phyloP scores from a whole-genome alignment of 2,329 filamentous ascomycete species.

The Alternaria sp. region DNA sequence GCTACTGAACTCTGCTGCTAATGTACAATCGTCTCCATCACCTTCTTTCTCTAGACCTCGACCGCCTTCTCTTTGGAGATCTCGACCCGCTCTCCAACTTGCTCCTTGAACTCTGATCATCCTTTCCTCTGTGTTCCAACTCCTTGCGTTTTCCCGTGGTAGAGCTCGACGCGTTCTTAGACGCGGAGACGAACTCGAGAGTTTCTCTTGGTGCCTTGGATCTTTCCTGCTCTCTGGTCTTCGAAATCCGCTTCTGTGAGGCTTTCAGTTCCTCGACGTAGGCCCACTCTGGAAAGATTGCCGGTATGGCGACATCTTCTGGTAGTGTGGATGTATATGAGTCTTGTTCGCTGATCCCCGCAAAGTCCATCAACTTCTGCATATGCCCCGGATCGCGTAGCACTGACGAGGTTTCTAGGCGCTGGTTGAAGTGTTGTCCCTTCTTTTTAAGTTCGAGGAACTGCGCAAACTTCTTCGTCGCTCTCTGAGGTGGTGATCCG shows the following conservation, averaged over 20 bases:
- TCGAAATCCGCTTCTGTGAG: conserved; percentile 51
- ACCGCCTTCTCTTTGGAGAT: conserved; percentile 45
- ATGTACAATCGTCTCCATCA: conserved; percentile 9
- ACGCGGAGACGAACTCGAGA: conserved; percentile 48
- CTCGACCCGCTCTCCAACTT: conserved; percentile 34
- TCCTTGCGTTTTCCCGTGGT: conserved; percentile 42
- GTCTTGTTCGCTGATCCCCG: conserved; percentile 63
- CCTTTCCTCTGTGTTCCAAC: conserved; percentile 40
- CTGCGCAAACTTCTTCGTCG: conserved; percentile 74
- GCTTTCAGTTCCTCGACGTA: conserved; percentile 55
- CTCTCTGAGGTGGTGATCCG: conserved; percentile 55
- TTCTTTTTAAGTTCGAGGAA: conserved; percentile 82
- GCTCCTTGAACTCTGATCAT: conserved; percentile 27
- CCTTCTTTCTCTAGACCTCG: conserved; percentile 29
- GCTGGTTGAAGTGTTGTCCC: conserved; percentile 80
- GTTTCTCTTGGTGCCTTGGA: conserved; percentile 38
- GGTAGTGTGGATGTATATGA: conserved; percentile 72
- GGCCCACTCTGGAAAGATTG: conserved; percentile 53
- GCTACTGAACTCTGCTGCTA: neutral
- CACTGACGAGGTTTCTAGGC: conserved; percentile 71
- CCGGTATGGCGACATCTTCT: conserved; percentile 51
- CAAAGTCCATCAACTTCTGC: conserved; percentile 77
- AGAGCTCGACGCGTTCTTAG: conserved; percentile 32
- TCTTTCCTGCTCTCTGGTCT: conserved; percentile 45
- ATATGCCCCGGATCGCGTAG: conserved; percentile 76